Percentiles rank a stretch among this genome's conserved stretches.
Evolutionary conservation across 1,284 basidiomycete species (phyloP).

Genomic region (Stygiomarasmius scandens): DNA sequence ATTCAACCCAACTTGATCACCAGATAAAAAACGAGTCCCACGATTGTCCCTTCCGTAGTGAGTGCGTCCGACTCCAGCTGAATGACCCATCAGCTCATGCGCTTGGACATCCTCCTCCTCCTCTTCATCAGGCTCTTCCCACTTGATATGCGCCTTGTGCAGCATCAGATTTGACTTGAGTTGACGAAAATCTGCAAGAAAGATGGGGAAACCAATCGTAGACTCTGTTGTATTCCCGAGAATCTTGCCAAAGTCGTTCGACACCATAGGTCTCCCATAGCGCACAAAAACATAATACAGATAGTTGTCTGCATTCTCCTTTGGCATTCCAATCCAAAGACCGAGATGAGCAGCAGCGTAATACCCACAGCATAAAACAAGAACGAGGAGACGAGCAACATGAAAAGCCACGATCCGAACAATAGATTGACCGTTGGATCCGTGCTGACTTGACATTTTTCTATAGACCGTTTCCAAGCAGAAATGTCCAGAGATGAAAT

Average conservation of each 20-base stretch:
- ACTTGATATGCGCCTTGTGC: background rate
- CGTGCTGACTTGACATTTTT: too few relatives aligned
- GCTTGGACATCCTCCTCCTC: too few relatives aligned
- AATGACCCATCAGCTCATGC: too few relatives aligned
- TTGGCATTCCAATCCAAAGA: background rate
- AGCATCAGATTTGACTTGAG: background rate
- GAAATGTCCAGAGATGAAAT: too few relatives aligned
- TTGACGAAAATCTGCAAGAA: constrained; percentile 1
- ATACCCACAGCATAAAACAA: background rate
- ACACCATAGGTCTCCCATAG: background rate
- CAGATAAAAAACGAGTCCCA: too few relatives aligned
- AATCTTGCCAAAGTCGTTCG: background rate
- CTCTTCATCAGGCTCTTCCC: too few relatives aligned
- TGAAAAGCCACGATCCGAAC: too few relatives aligned
- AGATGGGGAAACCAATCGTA: background rate
- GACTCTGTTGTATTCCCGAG: background rate
- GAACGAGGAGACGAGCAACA: background rate
- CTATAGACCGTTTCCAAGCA: too few relatives aligned
- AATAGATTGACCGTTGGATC: too few relatives aligned
- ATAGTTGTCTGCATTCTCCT: background rate
- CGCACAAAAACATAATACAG: background rate
- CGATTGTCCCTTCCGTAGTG: too few relatives aligned
- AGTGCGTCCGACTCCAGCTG: too few relatives aligned
- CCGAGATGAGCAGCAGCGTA: constrained; percentile 5
- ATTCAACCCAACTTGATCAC: too few relatives aligned